These are phyloP conservation scores for Hemerocallis citrina DNA, from an alignment of 106 monocot genomes.

Conservation along the genomic window DNA sequence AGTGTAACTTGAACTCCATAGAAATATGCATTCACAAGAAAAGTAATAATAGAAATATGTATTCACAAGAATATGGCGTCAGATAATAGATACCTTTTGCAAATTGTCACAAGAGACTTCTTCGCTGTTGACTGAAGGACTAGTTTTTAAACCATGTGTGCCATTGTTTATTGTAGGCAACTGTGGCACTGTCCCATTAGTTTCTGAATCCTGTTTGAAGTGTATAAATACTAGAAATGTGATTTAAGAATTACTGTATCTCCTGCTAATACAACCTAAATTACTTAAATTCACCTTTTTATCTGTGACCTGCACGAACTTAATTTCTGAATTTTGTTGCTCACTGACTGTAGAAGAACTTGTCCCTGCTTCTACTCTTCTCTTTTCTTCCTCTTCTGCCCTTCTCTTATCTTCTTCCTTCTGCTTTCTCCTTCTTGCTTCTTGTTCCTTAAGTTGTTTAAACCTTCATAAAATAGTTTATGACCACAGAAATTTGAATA, in stretches of 20 bases:
- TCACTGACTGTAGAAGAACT: not conserved
- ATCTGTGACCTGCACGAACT: not conserved
- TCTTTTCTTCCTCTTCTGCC: conserved; percentile 21
- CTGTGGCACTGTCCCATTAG: not conserved
- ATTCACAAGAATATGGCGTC: not conserved
- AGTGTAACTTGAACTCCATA: too few relatives aligned
- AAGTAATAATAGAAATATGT: not conserved
- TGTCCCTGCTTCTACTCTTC: conserved; percentile 6
- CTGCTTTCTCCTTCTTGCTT: conserved; percentile 47
- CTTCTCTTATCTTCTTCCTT: conserved; percentile 27
- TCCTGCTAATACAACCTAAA: too few relatives aligned
- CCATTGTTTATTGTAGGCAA: not conserved
- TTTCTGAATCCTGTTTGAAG: not conserved
- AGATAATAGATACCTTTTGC: conserved; percentile 4
- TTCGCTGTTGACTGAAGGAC: not conserved
- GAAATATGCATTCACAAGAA: too few relatives aligned
- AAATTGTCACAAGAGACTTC: not conserved
- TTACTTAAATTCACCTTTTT: conserved; percentile 1
- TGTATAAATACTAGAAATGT: too few relatives aligned
- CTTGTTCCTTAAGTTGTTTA: conserved; percentile 74
- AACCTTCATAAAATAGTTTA: conserved; percentile 35
- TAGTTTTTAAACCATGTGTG: not conserved
- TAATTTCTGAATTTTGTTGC: not conserved
- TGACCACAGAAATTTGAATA: not conserved
- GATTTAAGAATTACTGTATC: too few relatives aligned